These are phyloP conservation scores for Escallonia herrerae DNA, from an alignment of 129 eudicot genomes.

Conservation along the genomic window DNA sequence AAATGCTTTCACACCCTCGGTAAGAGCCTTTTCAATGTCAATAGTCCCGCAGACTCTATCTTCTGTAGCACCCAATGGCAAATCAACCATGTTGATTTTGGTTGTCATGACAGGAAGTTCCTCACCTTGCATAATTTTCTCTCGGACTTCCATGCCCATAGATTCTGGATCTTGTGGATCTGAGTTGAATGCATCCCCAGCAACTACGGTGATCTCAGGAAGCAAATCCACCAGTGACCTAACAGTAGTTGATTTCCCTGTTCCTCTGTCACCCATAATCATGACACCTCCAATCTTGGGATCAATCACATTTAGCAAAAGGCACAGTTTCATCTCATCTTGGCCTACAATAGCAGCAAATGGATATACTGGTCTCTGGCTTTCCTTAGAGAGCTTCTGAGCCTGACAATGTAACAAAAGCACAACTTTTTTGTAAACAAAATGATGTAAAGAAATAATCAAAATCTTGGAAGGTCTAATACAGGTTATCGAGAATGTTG, in stretches of 20 bases:
- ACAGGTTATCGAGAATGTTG: too few species aligned
- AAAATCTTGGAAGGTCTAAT: too few species aligned
- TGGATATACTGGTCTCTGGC: constrained; percentile 89
- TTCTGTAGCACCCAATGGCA: constrained; percentile 94
- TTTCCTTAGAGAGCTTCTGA: constrained; percentile 69
- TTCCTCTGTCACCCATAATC: constrained; percentile 98
- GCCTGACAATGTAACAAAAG: constrained; percentile 33
- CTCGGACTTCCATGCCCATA: constrained; percentile 88
- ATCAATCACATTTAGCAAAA: constrained; percentile 78
- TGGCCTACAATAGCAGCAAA: constrained; percentile 99
- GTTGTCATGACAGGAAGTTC: constrained; percentile 45
- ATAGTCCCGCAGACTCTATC: constrained; percentile 94
- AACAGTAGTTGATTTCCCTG: constrained; percentile 91
- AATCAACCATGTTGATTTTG: constrained; percentile 95
- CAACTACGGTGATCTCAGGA: constrained; percentile 77
- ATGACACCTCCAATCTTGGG: constrained; percentile 97
- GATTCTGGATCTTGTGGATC: constrained; percentile 91
- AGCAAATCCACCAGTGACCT: constrained; percentile 90
- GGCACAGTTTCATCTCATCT: constrained; percentile 96
- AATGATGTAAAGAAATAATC: too few species aligned
- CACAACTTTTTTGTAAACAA: not conserved
- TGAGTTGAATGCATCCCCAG: constrained; percentile 83
- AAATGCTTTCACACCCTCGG: constrained; percentile 90
- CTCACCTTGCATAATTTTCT: constrained; percentile 60
- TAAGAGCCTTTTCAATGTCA: constrained; percentile 85